Conservation (phyloP, 176 grass and related monocot species). For the maize (Zea mays) region Zm-B73-REFERENCE-NAM-5.0 NC_050105.1:147344001-147344500, state of each 20-base stretch:
- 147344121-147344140: conserved; percentile 74
- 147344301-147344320: conserved; percentile 35
- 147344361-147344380: conserved; percentile 71
- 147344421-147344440: conserved; percentile 13
- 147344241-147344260: conserved; percentile 62
- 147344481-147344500: conserved; percentile 68
- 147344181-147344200: conserved; percentile 25
- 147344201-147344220: conserved; percentile 62
- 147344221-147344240: conserved; percentile 70
- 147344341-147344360: conserved; percentile 94
- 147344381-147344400: conserved; percentile 58
- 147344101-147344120: conserved; percentile 87
- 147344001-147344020: conserved; percentile 72
- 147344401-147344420: neutral
- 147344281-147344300: conserved; percentile 77
- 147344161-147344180: conserved; percentile 29
- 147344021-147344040: conserved; percentile 74
- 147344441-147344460: conserved; percentile 26
- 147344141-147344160: conserved; percentile 51
- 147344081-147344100: conserved; percentile 95
- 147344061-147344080: conserved; percentile 81
- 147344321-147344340: conserved; percentile 78
- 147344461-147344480: conserved; percentile 56
- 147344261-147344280: conserved; percentile 69
- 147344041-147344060: conserved; percentile 87